Conservation (phyloP, 768 basidiomycete genomes). For the Suillus fuscotomentosus region DNA sequence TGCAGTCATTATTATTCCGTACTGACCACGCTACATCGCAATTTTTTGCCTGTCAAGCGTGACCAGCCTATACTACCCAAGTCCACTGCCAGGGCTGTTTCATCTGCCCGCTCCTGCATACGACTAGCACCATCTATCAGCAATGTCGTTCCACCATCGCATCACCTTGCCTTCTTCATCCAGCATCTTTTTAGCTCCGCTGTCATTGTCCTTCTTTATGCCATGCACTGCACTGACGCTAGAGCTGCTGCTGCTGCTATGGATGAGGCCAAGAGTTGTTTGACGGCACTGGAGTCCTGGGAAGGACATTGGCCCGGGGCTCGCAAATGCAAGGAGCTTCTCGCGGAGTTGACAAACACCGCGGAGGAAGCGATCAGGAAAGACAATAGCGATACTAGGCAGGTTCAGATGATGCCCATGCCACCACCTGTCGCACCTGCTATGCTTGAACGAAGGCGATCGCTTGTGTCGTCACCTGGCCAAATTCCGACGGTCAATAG, state of each 20-base stretch:
- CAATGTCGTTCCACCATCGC: conserved; percentile 80
- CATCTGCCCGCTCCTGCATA: conserved; percentile 83
- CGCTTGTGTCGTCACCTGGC: conserved; percentile 42
- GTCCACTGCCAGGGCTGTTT: conserved; percentile 78
- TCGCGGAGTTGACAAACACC: conserved; percentile 66
- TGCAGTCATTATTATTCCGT: conserved; percentile 91
- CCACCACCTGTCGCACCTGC: conserved; percentile 29
- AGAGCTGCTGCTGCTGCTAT: conserved; percentile 68
- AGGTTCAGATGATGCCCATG: conserved; percentile 23
- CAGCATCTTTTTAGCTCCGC: conserved; percentile 89
- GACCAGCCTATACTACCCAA: conserved; percentile 68
- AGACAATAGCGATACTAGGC: conserved; percentile 18
- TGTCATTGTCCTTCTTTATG: conserved; percentile 80
- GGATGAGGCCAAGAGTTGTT: conserved; percentile 77
- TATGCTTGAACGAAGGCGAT: conserved; percentile 52
- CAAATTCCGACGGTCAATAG: conserved; percentile 46
- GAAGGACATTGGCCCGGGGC: conserved; percentile 89
- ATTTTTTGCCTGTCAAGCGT: conserved; percentile 76
- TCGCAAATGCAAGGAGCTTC: conserved; percentile 80
- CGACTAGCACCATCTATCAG: conserved; percentile 83
- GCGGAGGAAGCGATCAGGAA: conserved; percentile 63
- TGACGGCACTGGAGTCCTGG: conserved; percentile 73
- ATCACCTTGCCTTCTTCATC: conserved; percentile 86
- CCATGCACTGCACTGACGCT: conserved; percentile 77
- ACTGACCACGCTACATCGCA: conserved; percentile 83